phyloP scores from a whole-genome alignment of 345 rosid species.

The Gossypium longicalyx region DNA sequence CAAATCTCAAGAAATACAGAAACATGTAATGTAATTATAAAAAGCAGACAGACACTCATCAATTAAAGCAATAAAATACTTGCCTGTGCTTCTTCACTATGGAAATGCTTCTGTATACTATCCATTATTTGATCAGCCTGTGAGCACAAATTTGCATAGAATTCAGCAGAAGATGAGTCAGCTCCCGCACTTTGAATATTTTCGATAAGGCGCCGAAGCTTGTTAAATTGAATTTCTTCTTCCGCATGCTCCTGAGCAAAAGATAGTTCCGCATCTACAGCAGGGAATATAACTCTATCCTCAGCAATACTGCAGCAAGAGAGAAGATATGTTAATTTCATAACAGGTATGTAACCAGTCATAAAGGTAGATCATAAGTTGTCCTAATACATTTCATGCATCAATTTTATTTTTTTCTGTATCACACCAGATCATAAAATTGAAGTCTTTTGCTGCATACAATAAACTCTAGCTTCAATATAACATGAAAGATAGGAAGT shows the following conservation, averaged over 20 bases:
- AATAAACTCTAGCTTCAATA: constrained; percentile 3
- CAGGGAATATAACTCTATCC: constrained; percentile 63
- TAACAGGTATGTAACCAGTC: constrained; percentile 1
- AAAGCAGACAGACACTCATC: constrained; percentile 13
- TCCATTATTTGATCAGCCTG: constrained; percentile 57
- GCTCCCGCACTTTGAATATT: constrained; percentile 47
- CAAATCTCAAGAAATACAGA: constrained; percentile 3
- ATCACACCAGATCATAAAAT: neutral
- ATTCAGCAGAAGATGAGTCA: constrained; percentile 41
- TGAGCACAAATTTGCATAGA: constrained; percentile 39
- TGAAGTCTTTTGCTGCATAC: neutral
- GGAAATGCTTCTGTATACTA: constrained; percentile 50
- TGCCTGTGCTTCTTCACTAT: constrained; percentile 58
- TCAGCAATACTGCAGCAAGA: constrained; percentile 54
- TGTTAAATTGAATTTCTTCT: constrained; percentile 51
- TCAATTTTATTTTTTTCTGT: neutral
- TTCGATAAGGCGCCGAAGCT: constrained; percentile 48
- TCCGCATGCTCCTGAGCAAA: constrained; percentile 58
- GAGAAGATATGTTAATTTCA: constrained; percentile 18
- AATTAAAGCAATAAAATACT: constrained; percentile 18
- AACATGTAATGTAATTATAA: neutral
- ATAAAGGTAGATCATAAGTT: neutral
- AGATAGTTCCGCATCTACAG: constrained; percentile 52
- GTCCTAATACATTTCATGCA: neutral
- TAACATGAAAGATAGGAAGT: neutral